phyloP scores from a whole-genome alignment of 768 basidiomycete genomes.

The Neoboletus subvelutipes region DNA sequence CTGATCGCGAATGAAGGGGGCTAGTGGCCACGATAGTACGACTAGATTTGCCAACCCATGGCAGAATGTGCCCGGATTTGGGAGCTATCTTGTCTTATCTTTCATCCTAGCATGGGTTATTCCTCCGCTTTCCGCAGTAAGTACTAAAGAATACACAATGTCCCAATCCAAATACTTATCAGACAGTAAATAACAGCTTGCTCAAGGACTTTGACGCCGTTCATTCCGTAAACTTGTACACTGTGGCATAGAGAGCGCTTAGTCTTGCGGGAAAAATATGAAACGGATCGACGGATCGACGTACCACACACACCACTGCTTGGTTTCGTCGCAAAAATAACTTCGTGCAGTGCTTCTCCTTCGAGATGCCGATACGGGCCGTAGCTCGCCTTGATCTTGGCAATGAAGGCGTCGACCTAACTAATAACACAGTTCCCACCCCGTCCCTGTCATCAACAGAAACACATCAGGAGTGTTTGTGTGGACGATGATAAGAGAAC shows the following conservation, averaged over 20 bases:
- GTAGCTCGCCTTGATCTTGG: slow-evolving; percentile 58
- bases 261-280: not conserved
- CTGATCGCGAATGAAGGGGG: no score
- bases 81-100: slow-evolving; percentile 14
- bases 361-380: slow-evolving; percentile 60
- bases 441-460: slow-evolving; percentile 54
- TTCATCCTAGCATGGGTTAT: no score
- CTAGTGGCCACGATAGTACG: not conserved
- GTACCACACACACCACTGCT: slow-evolving; percentile 80
- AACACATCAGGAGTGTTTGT: not conserved
- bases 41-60: no score
- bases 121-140: not conserved
- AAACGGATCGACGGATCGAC: slow-evolving; percentile 27
- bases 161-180: no score
- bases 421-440: slow-evolving; percentile 90
- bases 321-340: slow-evolving; percentile 81
- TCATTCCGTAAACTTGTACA: no score
- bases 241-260: not conserved
- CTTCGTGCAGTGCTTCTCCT: slow-evolving; percentile 58
- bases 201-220: no score
- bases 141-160: not conserved
- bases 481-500: not conserved
- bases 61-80: no score
- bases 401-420: slow-evolving; percentile 67
- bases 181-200: no score